A percentile compares a stretch with the other conserved stretches of the same genome.
Conservation (phyloP, 31 red algal species). For the Odonthalia washingtoniensis region DNA sequence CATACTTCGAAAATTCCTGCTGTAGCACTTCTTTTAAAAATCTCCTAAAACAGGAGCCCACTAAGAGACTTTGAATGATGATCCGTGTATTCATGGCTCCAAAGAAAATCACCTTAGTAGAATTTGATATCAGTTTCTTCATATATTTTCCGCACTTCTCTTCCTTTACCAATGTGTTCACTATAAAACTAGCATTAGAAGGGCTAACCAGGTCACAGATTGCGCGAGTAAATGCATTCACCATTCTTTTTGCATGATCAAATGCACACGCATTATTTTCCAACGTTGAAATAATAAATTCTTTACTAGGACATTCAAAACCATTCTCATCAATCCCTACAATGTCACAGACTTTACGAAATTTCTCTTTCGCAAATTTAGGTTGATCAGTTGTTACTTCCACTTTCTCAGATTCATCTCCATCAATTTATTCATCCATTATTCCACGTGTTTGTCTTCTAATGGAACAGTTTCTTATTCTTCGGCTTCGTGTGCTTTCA, state of each 20-base stretch:
- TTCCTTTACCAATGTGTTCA: background rate
- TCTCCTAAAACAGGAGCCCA: background rate
- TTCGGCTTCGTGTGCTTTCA: too few species aligned
- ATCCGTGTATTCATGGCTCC: background rate
- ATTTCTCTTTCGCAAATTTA: background rate
- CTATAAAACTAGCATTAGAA: background rate
- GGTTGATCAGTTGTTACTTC: too few species aligned
- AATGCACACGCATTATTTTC: background rate
- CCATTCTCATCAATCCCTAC: background rate
- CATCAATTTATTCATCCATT: too few species aligned
- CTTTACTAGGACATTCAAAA: background rate
- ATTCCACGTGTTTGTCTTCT: too few species aligned
- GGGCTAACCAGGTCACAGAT: background rate
- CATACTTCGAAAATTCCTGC: background rate
- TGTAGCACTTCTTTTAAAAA: background rate
- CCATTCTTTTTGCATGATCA: background rate
- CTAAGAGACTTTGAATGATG: background rate
- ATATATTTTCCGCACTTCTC: background rate
- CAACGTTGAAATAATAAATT: background rate
- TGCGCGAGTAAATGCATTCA: background rate
- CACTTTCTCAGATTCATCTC: too few species aligned
- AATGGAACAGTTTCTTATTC: too few species aligned
- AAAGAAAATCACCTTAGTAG: background rate
- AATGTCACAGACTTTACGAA: background rate
- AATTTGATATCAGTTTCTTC: background rate